A percentile compares a stretch with the other conserved stretches of the same genome.
These are phyloP conservation scores for Cyberlindnera meyerae DNA, from an alignment of 805 yeast genomes.

Conservation along the genomic window DNA sequence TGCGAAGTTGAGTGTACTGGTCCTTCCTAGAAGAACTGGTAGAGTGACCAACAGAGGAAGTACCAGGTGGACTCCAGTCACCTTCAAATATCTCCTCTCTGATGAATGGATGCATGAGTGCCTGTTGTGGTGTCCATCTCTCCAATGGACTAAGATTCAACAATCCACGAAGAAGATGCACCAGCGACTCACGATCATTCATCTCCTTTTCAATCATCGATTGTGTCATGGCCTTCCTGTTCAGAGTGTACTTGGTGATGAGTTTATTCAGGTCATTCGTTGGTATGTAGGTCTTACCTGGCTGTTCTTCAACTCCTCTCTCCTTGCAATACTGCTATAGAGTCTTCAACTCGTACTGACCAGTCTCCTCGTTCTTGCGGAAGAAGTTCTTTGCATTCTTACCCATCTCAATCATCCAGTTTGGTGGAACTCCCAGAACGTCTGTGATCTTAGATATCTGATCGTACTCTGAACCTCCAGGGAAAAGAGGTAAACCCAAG, in stretches of 20 bases:
- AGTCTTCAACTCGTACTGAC: slow-evolving; percentile 26
- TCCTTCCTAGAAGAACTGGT: too few species aligned
- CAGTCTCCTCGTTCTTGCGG: slow-evolving; percentile 26
- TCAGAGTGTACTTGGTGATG: slow-evolving; percentile 67
- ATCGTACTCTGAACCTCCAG: slow-evolving; percentile 92
- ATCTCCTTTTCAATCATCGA: slow-evolving; percentile 60
- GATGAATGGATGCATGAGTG: slow-evolving; percentile 84
- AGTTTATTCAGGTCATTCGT: slow-evolving; percentile 64
- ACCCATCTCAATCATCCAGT: slow-evolving; percentile 97
- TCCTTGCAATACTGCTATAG: slow-evolving; percentile 47
- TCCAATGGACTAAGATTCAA: slow-evolving; percentile 86
- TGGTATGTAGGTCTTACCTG: slow-evolving; percentile 80
- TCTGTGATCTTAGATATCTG: slow-evolving; percentile 79
- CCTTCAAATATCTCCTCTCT: slow-evolving; percentile 54
- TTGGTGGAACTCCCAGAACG: slow-evolving; percentile 82
- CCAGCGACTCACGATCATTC: slow-evolving; percentile 61
- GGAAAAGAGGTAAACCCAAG: slow-evolving; percentile 87
- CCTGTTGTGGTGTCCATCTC: slow-evolving; percentile 97
- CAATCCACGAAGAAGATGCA: slow-evolving; percentile 75
- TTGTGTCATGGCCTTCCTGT: slow-evolving; percentile 48
- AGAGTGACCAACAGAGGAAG: too few species aligned
- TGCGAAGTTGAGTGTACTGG: background rate
- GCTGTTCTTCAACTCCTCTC: slow-evolving; percentile 57
- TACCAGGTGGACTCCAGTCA: slow-evolving; percentile 48
- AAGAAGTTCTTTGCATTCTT: slow-evolving; percentile 66